phyloP scores from a whole-genome alignment of 1,284 basidiomycete genomes.

The Ceratobasidium sp. region DNA sequence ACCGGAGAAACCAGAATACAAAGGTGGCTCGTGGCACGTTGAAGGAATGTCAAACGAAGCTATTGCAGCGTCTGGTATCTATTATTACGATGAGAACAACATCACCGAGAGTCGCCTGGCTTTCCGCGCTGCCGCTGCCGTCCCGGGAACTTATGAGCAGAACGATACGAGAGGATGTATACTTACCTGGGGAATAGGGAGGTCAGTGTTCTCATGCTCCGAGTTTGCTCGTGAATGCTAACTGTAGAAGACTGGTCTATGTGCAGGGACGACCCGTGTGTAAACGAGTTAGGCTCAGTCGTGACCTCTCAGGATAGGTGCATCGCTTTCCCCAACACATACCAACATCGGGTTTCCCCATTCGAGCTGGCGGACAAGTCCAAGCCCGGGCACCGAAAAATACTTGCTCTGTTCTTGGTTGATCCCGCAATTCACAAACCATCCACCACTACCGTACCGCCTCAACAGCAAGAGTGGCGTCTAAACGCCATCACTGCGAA shows the following conservation, averaged over 20 bases:
- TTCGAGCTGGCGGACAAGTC: slow-evolving; percentile 55
- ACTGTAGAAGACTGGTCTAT: background rate
- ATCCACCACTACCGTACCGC: slow-evolving; percentile 49
- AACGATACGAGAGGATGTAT: slow-evolving; percentile 1
- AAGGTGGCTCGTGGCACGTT: slow-evolving; percentile 66
- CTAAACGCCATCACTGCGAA: slow-evolving; percentile 44
- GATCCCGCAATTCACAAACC: slow-evolving; percentile 52
- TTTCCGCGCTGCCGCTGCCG: slow-evolving; percentile 65
- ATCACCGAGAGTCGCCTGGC: slow-evolving; percentile 53
- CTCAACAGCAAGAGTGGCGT: slow-evolving; percentile 55
- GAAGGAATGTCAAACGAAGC: slow-evolving; percentile 69
- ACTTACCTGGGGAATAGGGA: slow-evolving; percentile 40
- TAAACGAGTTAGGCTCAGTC: slow-evolving; percentile 52
- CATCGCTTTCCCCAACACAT: slow-evolving; percentile 69
- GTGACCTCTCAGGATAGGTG: slow-evolving; percentile 56
- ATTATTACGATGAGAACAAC: slow-evolving; percentile 55
- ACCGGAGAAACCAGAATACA: slow-evolving; percentile 59
- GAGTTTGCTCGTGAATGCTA: background rate
- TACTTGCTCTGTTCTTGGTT: slow-evolving; percentile 57
- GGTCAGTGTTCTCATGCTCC: slow-evolving; percentile 1
- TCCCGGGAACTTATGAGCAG: background rate
- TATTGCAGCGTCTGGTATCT: slow-evolving; percentile 66
- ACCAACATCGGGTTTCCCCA: slow-evolving; percentile 59
- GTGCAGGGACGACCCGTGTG: slow-evolving; percentile 5
- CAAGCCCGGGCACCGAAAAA: slow-evolving; percentile 56